Conservation (phyloP, 2,329 filamentous ascomycete genomes). For the Microsporum audouinii region DNA sequence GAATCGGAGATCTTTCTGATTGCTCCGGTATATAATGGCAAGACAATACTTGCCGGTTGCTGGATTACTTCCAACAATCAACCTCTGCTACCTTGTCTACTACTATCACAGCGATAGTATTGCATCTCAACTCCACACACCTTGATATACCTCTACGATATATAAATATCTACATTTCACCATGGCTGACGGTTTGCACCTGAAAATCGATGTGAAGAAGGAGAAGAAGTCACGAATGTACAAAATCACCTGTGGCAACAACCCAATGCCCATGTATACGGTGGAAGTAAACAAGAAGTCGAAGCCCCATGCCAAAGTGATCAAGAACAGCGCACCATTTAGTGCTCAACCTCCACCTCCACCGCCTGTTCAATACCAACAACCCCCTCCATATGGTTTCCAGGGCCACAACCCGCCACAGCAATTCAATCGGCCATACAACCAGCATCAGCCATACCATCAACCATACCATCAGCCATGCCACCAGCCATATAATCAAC, state of each 20-base stretch:
- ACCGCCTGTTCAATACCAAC: background rate
- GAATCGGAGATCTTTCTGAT: background rate
- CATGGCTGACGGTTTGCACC: background rate
- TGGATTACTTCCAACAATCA: background rate
- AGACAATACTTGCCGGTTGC: background rate
- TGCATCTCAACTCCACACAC: too few relatives aligned
- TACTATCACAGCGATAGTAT: background rate
- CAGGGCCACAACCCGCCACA: background rate
- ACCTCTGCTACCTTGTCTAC: background rate
- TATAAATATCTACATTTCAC: background rate
- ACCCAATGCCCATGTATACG: conserved; percentile 9
- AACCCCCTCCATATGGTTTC: background rate
- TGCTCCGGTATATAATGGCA: background rate
- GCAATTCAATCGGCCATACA: conserved; percentile 1
- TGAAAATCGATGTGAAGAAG: background rate
- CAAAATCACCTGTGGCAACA: conserved; percentile 6
- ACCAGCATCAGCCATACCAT: background rate
- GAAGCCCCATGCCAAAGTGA: conserved; percentile 9
- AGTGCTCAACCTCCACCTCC: background rate
- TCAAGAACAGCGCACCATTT: background rate
- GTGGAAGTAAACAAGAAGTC: conserved; percentile 8
- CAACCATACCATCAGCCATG: background rate
- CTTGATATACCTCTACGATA: background rate
- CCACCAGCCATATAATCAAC: conserved; percentile 5
- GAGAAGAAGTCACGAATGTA: conserved; percentile 1